Conservation (phyloP, 73 alveolate genomes). For the Durusdinium trenchii region DNA sequence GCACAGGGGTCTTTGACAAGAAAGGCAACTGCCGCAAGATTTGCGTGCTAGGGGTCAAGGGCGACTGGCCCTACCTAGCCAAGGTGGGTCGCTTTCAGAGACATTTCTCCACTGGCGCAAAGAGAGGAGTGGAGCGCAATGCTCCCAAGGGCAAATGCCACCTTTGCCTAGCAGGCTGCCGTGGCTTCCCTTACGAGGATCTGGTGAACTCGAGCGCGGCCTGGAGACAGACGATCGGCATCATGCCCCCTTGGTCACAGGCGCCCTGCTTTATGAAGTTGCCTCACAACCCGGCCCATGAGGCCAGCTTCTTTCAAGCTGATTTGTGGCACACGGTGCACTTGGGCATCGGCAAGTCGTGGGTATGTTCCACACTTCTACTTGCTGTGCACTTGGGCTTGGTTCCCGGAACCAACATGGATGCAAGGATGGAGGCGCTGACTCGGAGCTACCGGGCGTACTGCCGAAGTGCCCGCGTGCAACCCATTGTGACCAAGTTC, state of each 20-base stretch:
- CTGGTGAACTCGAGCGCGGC: not conserved
- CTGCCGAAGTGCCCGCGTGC: not conserved
- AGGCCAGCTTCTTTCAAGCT: not conserved
- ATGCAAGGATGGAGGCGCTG: not conserved
- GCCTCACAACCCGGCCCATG: not conserved
- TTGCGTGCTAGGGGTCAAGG: slow-evolving; percentile 26
- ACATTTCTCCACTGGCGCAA: not conserved
- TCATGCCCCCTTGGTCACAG: not conserved
- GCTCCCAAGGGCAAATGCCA: not conserved
- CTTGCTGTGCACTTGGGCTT: not conserved
- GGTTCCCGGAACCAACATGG: not conserved
- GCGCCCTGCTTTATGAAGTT: not conserved
- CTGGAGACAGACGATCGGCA: not conserved
- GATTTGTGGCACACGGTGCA: slow-evolving; percentile 22
- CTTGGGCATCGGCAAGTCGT: slow-evolving; percentile 17
- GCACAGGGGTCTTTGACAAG: not conserved
- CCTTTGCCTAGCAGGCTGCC: slow-evolving; percentile 17
- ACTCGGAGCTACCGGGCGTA: not conserved
- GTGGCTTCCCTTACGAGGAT: not conserved
- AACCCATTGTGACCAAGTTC: not conserved
- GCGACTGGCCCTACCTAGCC: slow-evolving; percentile 8
- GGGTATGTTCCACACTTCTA: not conserved
- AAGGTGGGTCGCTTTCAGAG: not conserved
- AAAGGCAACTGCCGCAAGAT: not conserved
- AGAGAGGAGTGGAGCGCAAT: not conserved